phyloP scores from a whole-genome alignment of 306 rosid genomes.

The Trifolium pratense region DNA sequence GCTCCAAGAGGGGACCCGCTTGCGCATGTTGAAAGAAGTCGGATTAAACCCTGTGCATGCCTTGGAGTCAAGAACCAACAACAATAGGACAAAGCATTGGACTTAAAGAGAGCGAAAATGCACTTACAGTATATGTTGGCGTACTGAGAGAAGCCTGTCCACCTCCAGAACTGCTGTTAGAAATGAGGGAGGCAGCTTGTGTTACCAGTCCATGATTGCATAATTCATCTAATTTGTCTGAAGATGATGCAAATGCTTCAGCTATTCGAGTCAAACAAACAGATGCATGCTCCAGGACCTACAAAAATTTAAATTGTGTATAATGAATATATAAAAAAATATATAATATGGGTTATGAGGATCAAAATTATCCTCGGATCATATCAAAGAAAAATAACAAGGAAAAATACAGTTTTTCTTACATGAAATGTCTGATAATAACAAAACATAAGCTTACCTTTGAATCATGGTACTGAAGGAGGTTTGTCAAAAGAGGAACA shows the following conservation, averaged over 20 bases:
- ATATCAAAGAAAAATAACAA: background rate
- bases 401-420: background rate
- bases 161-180: constrained; percentile 93
- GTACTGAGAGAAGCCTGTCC: constrained; percentile 97
- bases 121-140: constrained; percentile 85
- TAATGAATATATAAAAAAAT: constrained; percentile 18
- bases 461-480: constrained; percentile 95
- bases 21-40: constrained; percentile 96
- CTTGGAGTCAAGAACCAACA: constrained; percentile 41
- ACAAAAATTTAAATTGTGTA: constrained; percentile 31
- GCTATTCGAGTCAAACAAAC: constrained; percentile 99
- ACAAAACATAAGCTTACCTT: constrained; percentile 57
- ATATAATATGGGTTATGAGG: background rate
- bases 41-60: constrained; percentile 84
- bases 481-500: constrained; percentile 92
- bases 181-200: constrained; percentile 94
- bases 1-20: constrained; percentile 98
- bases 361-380: background rate
- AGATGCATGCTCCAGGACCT: constrained; percentile 99
- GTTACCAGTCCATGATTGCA: constrained; percentile 94
- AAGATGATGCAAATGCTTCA: constrained; percentile 91
- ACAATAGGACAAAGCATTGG: constrained; percentile 9
- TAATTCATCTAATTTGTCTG: constrained; percentile 90
- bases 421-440: constrained; percentile 8
- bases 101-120: constrained; percentile 10